Evolutionary conservation across 2,329 filamentous ascomycete genomes (phyloP).

Genomic region (Periglandula ipomoeae): DNA sequence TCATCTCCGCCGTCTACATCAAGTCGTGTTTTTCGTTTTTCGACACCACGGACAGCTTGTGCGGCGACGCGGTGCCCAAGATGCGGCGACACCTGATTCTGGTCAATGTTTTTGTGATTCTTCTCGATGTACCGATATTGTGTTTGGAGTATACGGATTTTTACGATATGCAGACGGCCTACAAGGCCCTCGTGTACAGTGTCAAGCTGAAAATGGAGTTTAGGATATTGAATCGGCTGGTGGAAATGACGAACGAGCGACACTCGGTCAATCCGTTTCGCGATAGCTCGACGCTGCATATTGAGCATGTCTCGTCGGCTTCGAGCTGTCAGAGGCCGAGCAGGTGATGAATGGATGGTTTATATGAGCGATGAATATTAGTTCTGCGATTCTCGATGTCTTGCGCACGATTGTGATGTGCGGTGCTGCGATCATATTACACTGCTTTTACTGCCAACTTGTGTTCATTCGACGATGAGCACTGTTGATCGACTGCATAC

Average conservation of each 20-base stretch:
- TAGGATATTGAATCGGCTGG: constrained; percentile 22
- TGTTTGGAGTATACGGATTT: constrained; percentile 19
- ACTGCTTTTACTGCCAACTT: too few species aligned
- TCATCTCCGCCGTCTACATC: constrained; percentile 43
- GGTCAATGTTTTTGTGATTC: constrained; percentile 31
- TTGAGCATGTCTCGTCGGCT: not conserved
- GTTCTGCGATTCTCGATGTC: not conserved
- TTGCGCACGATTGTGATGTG: not conserved
- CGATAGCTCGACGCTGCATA: not conserved
- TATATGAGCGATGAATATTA: not conserved
- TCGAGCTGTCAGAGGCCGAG: not conserved
- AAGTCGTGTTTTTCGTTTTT: constrained; percentile 38
- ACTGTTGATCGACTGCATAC: too few species aligned
- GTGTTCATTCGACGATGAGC: too few species aligned
- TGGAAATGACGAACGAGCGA: constrained; percentile 14
- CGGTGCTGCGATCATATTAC: too few species aligned
- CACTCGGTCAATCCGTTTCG: not conserved
- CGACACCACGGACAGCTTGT: constrained; percentile 21
- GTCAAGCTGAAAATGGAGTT: constrained; percentile 26
- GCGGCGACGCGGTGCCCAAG: constrained; percentile 16
- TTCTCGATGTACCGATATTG: constrained; percentile 29
- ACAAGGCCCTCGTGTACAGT: constrained; percentile 22
- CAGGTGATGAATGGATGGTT: not conserved
- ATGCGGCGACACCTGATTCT: constrained; percentile 27
- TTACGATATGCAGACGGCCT: constrained; percentile 21